phyloP scores from a whole-genome alignment of 1,284 basidiomycete species.

The Fomes fomentarius region DNA sequence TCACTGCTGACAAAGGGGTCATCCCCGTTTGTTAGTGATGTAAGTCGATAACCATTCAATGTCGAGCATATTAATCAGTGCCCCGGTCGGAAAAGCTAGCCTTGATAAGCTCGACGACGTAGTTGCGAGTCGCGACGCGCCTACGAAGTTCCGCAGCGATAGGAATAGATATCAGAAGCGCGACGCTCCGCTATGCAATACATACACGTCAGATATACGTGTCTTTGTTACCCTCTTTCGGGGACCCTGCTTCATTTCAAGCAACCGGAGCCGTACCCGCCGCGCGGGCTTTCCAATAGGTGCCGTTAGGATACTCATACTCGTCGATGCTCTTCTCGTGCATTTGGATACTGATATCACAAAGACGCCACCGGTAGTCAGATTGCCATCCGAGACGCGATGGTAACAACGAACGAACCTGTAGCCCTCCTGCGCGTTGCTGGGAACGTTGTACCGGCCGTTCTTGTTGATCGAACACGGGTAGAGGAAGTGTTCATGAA shows the following conservation, averaged over 20 bases:
- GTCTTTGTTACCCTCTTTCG: background rate
- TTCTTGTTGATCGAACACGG: slow-evolving; percentile 87
- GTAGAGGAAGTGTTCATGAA: slow-evolving; percentile 92
- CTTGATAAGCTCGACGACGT: too few species aligned
- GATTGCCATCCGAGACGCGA: background rate
- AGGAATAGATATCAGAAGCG: too few species aligned
- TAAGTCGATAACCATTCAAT: too few species aligned
- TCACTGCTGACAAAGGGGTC: too few species aligned
- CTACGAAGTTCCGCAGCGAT: too few species aligned
- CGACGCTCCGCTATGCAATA: too few species aligned
- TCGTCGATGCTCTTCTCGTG: slow-evolving; percentile 69
- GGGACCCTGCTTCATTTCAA: too few species aligned
- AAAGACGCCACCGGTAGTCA: background rate
- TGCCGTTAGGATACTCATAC: slow-evolving; percentile 76
- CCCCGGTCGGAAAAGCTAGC: too few species aligned
- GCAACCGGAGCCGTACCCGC: background rate
- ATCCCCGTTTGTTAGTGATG: too few species aligned
- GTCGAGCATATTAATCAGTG: too few species aligned
- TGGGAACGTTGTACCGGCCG: slow-evolving; percentile 86
- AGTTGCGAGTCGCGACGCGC: too few species aligned
- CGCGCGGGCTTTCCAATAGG: slow-evolving; percentile 57
- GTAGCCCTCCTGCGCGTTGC: slow-evolving; percentile 69
- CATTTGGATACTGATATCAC: slow-evolving; percentile 70
- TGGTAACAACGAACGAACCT: slow-evolving; percentile 46
- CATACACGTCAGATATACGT: too few species aligned